phyloP scores from a whole-genome alignment of 148 eudicot species.

The Silene conica region DNA sequence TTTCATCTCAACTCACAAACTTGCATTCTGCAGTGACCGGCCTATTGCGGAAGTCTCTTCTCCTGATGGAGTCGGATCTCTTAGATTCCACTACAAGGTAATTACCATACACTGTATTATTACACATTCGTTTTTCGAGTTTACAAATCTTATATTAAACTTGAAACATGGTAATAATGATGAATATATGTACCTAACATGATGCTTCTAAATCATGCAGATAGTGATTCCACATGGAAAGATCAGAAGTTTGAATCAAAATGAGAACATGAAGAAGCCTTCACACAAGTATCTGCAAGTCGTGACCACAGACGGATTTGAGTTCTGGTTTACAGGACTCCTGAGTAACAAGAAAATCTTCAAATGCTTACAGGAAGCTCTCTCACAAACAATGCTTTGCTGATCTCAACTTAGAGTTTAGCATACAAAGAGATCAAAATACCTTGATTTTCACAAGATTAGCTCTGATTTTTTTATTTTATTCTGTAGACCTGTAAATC shows the following conservation, averaged over 20 bases:
- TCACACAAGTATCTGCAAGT: slow-evolving; percentile 38
- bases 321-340: slow-evolving; percentile 45
- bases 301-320: slow-evolving; percentile 32
- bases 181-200: background rate
- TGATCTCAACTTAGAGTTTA: background rate
- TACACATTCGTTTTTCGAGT: background rate
- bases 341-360: slow-evolving; percentile 26
- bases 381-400: background rate
- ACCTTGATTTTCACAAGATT: background rate
- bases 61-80: slow-evolving; percentile 21
- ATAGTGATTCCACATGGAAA: slow-evolving; percentile 37
- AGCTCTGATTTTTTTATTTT: background rate
- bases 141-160: background rate
- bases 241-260: slow-evolving; percentile 24
- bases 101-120: background rate
- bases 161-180: slow-evolving; percentile 11
- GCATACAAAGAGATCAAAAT: background rate
- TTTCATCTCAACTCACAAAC: slow-evolving; percentile 42
- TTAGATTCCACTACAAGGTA: slow-evolving; percentile 26
- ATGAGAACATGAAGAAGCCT: slow-evolving; percentile 28
- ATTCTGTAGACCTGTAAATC: background rate
- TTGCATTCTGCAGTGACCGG: slow-evolving; percentile 49
- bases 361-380: slow-evolving; percentile 25
- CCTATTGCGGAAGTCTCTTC: slow-evolving; percentile 34
- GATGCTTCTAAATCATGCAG: background rate